Conservation (phyloP, 2,329 filamentous ascomycete species). For the Ilyonectria mors-panacis region DNA sequence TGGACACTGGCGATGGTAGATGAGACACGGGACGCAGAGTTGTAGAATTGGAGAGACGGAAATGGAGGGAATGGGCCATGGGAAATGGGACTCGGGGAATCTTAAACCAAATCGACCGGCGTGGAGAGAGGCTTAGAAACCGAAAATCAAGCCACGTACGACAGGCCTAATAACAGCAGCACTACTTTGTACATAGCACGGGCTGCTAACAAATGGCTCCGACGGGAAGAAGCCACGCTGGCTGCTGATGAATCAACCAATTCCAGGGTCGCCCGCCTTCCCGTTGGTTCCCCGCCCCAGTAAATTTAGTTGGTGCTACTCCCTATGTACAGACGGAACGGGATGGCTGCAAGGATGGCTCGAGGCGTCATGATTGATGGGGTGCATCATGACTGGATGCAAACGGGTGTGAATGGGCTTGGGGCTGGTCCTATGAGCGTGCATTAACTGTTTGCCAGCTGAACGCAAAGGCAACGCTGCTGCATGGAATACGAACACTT, state of each 20-base stretch:
- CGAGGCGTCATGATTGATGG: not conserved
- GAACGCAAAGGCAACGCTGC: not conserved
- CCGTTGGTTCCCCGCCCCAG: not conserved
- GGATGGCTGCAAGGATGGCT: not conserved
- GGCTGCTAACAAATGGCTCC: not conserved
- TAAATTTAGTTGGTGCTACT: not conserved
- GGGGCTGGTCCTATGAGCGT: not conserved
- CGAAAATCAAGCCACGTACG: slow-evolving; percentile 25
- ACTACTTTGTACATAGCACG: not conserved
- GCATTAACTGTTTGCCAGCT: not conserved
- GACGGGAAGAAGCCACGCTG: slow-evolving; percentile 48
- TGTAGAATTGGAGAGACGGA: not conserved
- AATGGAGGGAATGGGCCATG: not conserved
- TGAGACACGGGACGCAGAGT: not conserved
- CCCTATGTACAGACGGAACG: not conserved
- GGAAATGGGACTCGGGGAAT: not conserved
- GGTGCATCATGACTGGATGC: not conserved
- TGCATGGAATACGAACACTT: not conserved
- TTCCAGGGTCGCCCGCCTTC: not conserved
- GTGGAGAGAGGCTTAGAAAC: slow-evolving; percentile 22
- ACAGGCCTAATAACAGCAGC: not conserved
- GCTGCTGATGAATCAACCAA: slow-evolving; percentile 30
- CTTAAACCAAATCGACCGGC: slow-evolving; percentile 1
- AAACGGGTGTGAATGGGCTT: not conserved
- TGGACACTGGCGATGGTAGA: not conserved